phyloP scores from a whole-genome alignment of 352 stramenopile genomes.

The Bremia lactucae region DNA sequence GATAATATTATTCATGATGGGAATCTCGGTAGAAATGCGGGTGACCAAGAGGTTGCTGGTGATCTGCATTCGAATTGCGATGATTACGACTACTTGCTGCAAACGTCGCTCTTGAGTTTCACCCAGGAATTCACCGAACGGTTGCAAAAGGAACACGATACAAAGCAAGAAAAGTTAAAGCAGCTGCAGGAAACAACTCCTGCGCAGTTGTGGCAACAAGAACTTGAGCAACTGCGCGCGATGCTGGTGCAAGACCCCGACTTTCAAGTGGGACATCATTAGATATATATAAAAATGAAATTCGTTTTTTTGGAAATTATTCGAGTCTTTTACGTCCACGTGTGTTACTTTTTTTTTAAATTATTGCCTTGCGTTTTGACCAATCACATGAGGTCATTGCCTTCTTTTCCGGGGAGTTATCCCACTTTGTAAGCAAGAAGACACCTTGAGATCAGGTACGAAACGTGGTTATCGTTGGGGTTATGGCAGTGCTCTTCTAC shows the following conservation, averaged over 20 bases:
- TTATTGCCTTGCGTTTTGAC: conserved; percentile 14
- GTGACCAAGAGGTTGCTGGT: conserved; percentile 9
- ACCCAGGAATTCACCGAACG: conserved; percentile 92
- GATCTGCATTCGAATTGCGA: conserved; percentile 22
- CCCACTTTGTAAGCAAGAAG: conserved; percentile 24
- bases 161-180: conserved; percentile 84
- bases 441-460: conserved; percentile 17
- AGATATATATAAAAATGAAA: neutral
- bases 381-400: no score
- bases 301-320: neutral
- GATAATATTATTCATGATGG: conserved; percentile 22
- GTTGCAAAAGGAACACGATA: conserved; percentile 84
- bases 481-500: no score
- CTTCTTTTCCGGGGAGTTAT: no score
- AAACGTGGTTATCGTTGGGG: no score
- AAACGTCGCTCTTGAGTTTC: conserved; percentile 96
- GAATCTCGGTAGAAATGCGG: conserved; percentile 14
- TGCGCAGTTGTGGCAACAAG: conserved; percentile 80
- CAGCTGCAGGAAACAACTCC: conserved; percentile 78
- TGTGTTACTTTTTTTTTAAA: conserved; percentile 16
- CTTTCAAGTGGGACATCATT: conserved; percentile 45
- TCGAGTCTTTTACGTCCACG: no score
- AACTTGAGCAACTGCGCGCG: conserved; percentile 46
- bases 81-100: conserved; percentile 96
- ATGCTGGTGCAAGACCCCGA: conserved; percentile 59